phyloP scores from a whole-genome alignment of 495 filamentous ascomycete species.

The Hyaloscypha hepaticicola region DNA sequence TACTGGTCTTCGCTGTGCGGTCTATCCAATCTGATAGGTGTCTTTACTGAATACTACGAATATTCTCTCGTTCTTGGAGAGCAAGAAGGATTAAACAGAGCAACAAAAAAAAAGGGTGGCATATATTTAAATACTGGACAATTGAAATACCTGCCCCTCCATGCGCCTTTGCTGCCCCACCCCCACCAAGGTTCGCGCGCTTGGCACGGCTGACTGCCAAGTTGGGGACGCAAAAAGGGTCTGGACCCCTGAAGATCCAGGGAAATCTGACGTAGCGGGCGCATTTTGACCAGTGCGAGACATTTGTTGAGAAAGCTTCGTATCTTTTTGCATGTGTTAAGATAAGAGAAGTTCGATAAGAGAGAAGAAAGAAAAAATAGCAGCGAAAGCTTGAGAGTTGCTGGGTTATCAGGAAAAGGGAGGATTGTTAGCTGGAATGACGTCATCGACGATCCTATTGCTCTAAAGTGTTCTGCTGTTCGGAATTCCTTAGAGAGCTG shows the following conservation, averaged over 20 bases:
- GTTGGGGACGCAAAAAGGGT: conserved; percentile 13
- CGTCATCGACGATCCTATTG: too few species aligned
- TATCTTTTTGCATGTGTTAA: not conserved
- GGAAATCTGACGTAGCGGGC: conserved; percentile 9
- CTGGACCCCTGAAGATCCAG: conserved; percentile 18
- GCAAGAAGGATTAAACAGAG: not conserved
- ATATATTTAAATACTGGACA: not conserved
- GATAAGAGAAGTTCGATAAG: not conserved
- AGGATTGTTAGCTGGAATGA: too few species aligned
- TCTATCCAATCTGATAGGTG: not conserved
- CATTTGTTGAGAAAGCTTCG: not conserved
- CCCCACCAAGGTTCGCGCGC: conserved; percentile 7
- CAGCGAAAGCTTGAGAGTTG: not conserved
- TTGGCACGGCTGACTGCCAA: not conserved
- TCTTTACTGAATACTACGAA: not conserved
- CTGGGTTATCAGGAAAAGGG: not conserved
- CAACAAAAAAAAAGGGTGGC: not conserved
- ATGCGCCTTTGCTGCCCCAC: conserved; percentile 3
- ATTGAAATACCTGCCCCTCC: conserved; percentile 9
- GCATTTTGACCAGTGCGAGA: not conserved
- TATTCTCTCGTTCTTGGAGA: not conserved
- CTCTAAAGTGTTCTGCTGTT: too few species aligned
- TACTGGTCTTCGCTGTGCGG: not conserved
- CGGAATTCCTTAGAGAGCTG: too few species aligned
- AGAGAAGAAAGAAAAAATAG: not conserved